These are phyloP conservation scores for Tolypocladium pustulatum DNA, from an alignment of 2,329 filamentous ascomycete species.

Conservation along the genomic window DNA sequence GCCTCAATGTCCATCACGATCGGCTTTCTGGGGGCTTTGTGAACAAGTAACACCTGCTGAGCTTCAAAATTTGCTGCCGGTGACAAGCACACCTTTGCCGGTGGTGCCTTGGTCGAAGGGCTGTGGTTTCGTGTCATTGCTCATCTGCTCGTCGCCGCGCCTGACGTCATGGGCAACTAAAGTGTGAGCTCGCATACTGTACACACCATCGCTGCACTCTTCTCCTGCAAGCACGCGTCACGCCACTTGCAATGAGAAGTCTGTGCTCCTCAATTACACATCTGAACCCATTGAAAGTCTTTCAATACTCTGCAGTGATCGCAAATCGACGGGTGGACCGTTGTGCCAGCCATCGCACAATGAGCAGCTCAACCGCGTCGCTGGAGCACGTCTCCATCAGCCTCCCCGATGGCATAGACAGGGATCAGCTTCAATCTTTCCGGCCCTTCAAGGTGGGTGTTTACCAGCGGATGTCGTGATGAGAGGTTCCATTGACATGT, in stretches of 20 bases:
- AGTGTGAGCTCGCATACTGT: background rate
- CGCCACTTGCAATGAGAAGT: background rate
- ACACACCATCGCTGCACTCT: background rate
- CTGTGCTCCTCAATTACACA: background rate
- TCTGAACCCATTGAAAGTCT: background rate
- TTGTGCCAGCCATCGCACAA: background rate
- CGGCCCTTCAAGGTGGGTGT: conserved; percentile 33
- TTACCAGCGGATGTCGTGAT: background rate
- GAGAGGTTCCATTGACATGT: conserved; percentile 4
- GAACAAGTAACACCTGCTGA: background rate
- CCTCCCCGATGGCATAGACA: conserved; percentile 28
- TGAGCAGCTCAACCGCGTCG: background rate
- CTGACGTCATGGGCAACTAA: background rate
- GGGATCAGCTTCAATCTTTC: conserved; percentile 31
- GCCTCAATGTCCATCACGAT: background rate
- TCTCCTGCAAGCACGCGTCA: background rate
- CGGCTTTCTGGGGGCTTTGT: background rate
- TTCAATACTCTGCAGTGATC: background rate
- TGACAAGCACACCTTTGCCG: background rate
- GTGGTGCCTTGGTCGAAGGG: background rate
- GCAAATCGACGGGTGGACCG: background rate
- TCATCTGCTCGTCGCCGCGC: background rate
- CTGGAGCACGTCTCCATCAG: conserved; percentile 23
- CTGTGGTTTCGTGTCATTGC: background rate
- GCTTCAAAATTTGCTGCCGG: background rate